phyloP scores from a whole-genome alignment of 495 filamentous ascomycete genomes.

The Lepidopterella palustris region DNA sequence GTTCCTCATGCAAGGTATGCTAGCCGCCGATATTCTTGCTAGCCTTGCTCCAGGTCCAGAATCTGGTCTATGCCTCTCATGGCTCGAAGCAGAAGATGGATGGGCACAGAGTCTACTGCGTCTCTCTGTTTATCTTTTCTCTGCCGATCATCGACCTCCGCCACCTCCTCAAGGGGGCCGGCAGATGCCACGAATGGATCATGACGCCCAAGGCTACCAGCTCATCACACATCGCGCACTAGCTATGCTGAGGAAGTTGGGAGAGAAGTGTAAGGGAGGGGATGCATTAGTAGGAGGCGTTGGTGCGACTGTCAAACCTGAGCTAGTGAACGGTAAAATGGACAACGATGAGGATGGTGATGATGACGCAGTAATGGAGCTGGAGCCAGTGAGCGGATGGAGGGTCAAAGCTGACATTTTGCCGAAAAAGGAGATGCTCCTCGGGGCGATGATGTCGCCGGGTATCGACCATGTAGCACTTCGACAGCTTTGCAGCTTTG shows the following conservation, averaged over 20 bases:
- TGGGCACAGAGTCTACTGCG: slow-evolving; percentile 73
- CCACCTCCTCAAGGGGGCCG: slow-evolving; percentile 26
- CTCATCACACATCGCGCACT: slow-evolving; percentile 44
- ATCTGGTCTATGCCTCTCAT: slow-evolving; percentile 62
- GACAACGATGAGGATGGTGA: slow-evolving; percentile 13
- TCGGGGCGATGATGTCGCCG: slow-evolving; percentile 30
- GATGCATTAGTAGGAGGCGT: slow-evolving; percentile 14
- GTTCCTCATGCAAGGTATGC: slow-evolving; percentile 79
- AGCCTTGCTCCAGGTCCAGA: slow-evolving; percentile 67
- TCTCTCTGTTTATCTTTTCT: slow-evolving; percentile 63
- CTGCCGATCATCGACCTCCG: slow-evolving; percentile 31
- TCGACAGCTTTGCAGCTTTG: slow-evolving; percentile 30
- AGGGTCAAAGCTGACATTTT: slow-evolving; percentile 31
- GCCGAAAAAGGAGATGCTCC: slow-evolving; percentile 33
- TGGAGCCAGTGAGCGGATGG: slow-evolving; percentile 14
- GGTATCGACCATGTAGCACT: slow-evolving; percentile 31
- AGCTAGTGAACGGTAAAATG: slow-evolving; percentile 1
- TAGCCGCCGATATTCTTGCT: slow-evolving; percentile 84
- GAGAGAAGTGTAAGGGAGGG: slow-evolving; percentile 39
- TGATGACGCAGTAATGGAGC: slow-evolving; percentile 17
- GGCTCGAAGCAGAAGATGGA: slow-evolving; percentile 80
- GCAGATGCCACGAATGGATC: slow-evolving; percentile 11
- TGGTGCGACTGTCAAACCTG: slow-evolving; percentile 11
- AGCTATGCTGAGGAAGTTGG: slow-evolving; percentile 51
- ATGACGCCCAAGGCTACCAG: slow-evolving; percentile 26